Base-by-base conservation (phyloP, 352 stramenopile species). In the Phytophthora pinifolia region DNA sequence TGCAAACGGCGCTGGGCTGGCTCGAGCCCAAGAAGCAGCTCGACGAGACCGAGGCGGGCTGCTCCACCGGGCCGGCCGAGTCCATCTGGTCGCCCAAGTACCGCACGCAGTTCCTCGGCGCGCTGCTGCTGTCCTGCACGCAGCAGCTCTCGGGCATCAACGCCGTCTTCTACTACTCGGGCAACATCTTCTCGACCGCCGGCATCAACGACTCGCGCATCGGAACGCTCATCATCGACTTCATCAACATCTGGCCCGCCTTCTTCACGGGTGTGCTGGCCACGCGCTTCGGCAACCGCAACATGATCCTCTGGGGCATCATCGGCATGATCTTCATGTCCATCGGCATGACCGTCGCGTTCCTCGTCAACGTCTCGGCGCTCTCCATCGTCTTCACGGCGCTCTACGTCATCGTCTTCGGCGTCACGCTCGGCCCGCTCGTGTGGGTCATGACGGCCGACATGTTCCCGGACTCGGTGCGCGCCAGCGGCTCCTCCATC, bases 301-400 rank as follows among this genome's bases (percentile, higher is more conserved):
- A 49, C 29, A 51, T 62, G 54, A 62, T 62, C 15, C 54, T 62
- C 13, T 46, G 45, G 29, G 54, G 54, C 18, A 45, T 62, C 39
- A 5, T 37, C 9, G 46, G 37, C 22, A 62, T 62, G 54, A 33
- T 62, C 46, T 7, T 62, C 36, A 56, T 59, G 42, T 59, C 48
- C 27, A 47, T 56, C 18, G 36, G 36, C 13, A 54, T 68, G 34
- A 61, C 55, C 7, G 42, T 63, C 9, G 45, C 45, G 27, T 53
- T 53, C 46, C 46, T 53, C 46, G 17, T 36, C 5, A 33, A 53
- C 34, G 46, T 53, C 6, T 53, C 46, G 5, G 46, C 27, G 25
- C 37, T 78, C 15, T 72, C 71, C 29, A 60, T 81, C 49, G 39
- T 65, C 34, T 76, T 81, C 62, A 76, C 64, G 31, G 60, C 74